phyloP scores from a whole-genome alignment of 441 rosid genomes.

The Populus hybrid region DNA sequence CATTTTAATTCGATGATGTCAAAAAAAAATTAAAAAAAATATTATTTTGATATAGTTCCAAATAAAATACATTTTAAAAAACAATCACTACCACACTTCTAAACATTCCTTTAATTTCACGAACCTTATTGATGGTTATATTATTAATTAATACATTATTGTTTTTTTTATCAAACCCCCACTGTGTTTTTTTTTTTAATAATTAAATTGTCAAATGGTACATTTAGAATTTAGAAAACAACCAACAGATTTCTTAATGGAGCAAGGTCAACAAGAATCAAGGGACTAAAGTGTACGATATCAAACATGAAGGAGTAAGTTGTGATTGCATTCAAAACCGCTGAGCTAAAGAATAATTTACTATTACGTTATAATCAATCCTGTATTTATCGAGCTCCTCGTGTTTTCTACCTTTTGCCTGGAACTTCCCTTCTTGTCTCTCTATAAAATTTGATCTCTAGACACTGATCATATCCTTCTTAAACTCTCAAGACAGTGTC shows the following conservation, averaged over 20 bases:
- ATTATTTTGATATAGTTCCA: too few relatives aligned
- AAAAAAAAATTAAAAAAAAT: too few relatives aligned
- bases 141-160: too few relatives aligned
- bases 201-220: too few relatives aligned
- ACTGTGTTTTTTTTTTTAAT: too few relatives aligned
- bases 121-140: too few relatives aligned
- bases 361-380: neutral
- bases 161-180: too few relatives aligned
- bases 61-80: rapidly evolving
- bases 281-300: neutral
- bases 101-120: too few relatives aligned
- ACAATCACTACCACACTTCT: rapidly evolving
- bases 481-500: neutral
- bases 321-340: neutral
- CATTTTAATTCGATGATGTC: rapidly evolving
- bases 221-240: too few relatives aligned
- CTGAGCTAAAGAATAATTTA: neutral
- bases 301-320: neutral
- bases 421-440: neutral
- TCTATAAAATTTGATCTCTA: neutral
- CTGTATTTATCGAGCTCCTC: neutral
- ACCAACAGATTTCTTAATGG: too few relatives aligned
- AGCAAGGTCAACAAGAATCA: too few relatives aligned
- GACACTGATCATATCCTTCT: neutral
- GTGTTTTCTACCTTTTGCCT: neutral